Percentiles rank a stretch among this genome's conserved stretches.
phyloP scores from a whole-genome alignment of 352 stramenopile species.

The Phytophthora palmivora region DNA sequence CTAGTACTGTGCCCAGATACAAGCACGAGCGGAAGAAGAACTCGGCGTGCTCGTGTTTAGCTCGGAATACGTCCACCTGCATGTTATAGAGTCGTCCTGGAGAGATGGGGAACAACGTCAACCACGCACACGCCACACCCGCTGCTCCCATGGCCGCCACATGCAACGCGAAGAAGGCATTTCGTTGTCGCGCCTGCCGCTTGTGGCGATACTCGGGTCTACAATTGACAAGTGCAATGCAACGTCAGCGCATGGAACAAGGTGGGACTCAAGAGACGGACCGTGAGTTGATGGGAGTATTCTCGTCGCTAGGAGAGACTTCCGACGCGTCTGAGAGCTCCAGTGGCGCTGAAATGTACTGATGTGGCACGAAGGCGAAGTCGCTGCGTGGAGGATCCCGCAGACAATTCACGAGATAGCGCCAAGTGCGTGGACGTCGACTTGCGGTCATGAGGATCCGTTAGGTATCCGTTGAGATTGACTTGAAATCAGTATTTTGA shows the following conservation, averaged over 20 bases:
- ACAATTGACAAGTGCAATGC: not conserved
- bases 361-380: conserved; percentile 85
- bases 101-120: conserved; percentile 75
- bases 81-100: conserved; percentile 83
- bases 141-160: conserved; percentile 55
- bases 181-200: conserved; percentile 41
- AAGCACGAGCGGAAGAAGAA: conserved; percentile 80
- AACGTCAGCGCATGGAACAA: conserved; percentile 11
- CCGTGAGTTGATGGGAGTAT: conserved; percentile 70
- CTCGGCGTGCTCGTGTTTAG: conserved; percentile 65
- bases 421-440: conserved; percentile 51
- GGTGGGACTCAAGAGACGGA: conserved; percentile 2
- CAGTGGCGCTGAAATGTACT: conserved; percentile 68
- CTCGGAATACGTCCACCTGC: conserved; percentile 84
- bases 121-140: conserved; percentile 58
- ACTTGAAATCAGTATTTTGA: conserved; percentile 1
- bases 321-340: conserved; percentile 41
- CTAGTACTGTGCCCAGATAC: conserved; percentile 68
- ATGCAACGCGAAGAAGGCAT: conserved; percentile 70
- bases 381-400: conserved; percentile 74
- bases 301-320: conserved; percentile 63
- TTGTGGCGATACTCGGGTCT: conserved; percentile 42
- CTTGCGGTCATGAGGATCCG: conserved; percentile 10
- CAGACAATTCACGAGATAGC: conserved; percentile 69
- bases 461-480: not conserved